Conservation (phyloP, 2,329 filamentous ascomycete species). For the Trichoderma pleuroti region DNA sequence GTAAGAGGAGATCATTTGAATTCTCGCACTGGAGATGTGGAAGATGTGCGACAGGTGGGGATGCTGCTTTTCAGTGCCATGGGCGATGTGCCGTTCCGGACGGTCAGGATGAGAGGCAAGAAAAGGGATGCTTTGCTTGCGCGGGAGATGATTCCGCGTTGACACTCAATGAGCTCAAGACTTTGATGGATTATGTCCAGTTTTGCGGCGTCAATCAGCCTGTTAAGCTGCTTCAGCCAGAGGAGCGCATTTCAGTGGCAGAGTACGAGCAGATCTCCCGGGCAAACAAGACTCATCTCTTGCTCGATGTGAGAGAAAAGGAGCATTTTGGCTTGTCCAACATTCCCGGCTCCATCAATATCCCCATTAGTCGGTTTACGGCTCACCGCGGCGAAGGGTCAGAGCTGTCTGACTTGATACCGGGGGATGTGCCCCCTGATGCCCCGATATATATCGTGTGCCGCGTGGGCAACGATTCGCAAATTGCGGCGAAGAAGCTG, state of each 20-base stretch:
- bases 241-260: slow-evolving; percentile 64
- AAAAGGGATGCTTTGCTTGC: slow-evolving; percentile 75
- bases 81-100: slow-evolving; percentile 58
- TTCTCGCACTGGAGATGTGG: slow-evolving; percentile 22
- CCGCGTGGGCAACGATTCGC: slow-evolving; percentile 74
- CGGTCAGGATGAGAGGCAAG: slow-evolving; percentile 67
- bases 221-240: slow-evolving; percentile 53
- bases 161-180: slow-evolving; percentile 57
- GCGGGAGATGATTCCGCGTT: slow-evolving; percentile 51
- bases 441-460: slow-evolving; percentile 69
- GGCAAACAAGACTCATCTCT: slow-evolving; percentile 42
- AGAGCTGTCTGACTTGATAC: slow-evolving; percentile 35
- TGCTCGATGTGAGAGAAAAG: slow-evolving; percentile 81
- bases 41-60: slow-evolving; percentile 26
- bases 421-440: slow-evolving; percentile 36
- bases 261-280: slow-evolving; percentile 49
- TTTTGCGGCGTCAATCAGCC: slow-evolving; percentile 70
- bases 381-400: slow-evolving; percentile 37
- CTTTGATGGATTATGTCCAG: slow-evolving; percentile 73
- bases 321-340: slow-evolving; percentile 80
- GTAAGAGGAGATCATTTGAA: slow-evolving; percentile 35
- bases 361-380: slow-evolving; percentile 58
- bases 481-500: slow-evolving; percentile 63
- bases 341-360: slow-evolving; percentile 71
- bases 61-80: slow-evolving; percentile 50